Conservation (phyloP, 2,329 filamentous ascomycete genomes). For the Monilinia aucupariae region DNA sequence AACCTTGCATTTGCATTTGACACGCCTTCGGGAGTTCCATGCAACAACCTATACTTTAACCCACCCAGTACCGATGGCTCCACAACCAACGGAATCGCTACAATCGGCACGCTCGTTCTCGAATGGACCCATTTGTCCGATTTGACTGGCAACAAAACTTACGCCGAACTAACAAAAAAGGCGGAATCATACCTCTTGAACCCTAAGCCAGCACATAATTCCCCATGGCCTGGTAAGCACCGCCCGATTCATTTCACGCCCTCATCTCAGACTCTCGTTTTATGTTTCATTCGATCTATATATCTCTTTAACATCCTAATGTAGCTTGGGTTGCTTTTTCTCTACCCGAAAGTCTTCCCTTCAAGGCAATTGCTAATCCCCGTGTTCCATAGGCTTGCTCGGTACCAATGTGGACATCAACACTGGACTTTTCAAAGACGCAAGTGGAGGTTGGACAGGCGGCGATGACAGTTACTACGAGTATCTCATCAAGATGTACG, state of each 20-base stretch:
- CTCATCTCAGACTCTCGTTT: background rate
- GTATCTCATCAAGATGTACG: constrained; percentile 86
- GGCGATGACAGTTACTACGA: constrained; percentile 80
- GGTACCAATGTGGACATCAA: constrained; percentile 61
- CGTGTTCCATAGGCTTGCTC: constrained; percentile 47
- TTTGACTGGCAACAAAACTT: constrained; percentile 61
- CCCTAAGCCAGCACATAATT: constrained; percentile 54
- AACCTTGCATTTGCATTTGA: constrained; percentile 72
- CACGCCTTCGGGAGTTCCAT: constrained; percentile 68
- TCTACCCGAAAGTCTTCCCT: background rate
- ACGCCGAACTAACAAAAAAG: constrained; percentile 59
- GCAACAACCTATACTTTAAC: constrained; percentile 60
- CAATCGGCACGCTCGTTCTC: constrained; percentile 69
- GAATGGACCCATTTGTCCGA: constrained; percentile 82
- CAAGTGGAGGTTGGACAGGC: constrained; percentile 68
- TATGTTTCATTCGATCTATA: too few relatives aligned
- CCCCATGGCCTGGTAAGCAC: constrained; percentile 60
- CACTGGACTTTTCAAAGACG: constrained; percentile 62
- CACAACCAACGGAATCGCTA: constrained; percentile 65
- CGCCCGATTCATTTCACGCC: background rate
- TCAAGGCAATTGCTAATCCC: background rate
- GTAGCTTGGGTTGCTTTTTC: too few relatives aligned
- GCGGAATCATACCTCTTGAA: constrained; percentile 65
- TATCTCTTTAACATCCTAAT: too few relatives aligned
- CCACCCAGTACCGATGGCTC: constrained; percentile 46